Evolutionary conservation across 176 grass and related monocot genomes (phyloP).

Genomic region (Cymbopogon citratus): DNA sequence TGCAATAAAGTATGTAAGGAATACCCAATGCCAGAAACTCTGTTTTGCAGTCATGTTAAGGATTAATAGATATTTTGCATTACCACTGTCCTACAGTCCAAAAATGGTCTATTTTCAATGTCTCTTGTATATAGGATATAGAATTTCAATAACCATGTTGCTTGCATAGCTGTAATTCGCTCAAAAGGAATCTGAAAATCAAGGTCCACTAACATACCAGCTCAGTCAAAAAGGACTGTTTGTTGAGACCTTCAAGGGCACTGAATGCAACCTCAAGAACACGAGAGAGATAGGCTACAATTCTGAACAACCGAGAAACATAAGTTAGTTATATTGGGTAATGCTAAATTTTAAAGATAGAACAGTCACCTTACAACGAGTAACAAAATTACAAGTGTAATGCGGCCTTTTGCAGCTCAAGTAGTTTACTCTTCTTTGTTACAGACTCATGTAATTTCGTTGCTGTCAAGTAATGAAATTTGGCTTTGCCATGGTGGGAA

Average conservation of each 20-base stretch:
- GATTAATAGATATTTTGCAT: constrained; percentile 6
- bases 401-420: no score
- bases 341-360: constrained; percentile 20
- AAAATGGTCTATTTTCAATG: neutral
- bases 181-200: neutral
- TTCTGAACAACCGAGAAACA: constrained; percentile 53
- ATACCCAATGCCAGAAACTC: neutral
- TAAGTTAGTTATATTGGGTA: constrained; percentile 33
- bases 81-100: neutral
- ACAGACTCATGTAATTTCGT: no score
- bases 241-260: constrained; percentile 96
- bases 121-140: neutral
- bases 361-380: no score
- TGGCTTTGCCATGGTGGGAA: no score
- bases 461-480: no score
- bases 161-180: constrained; percentile 1
- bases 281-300: constrained; percentile 97
- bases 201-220: constrained; percentile 53
- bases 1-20: neutral
- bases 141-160: constrained; percentile 10
- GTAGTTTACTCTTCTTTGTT: no score
- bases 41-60: neutral
- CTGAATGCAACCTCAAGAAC: constrained; percentile 96
- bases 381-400: no score
- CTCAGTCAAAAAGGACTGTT: constrained; percentile 99